A percentile compares a stretch with the other conserved stretches of the same genome.
Conservation (phyloP, 768 basidiomycete genomes). For the Phaffia tasmanica region DNA sequence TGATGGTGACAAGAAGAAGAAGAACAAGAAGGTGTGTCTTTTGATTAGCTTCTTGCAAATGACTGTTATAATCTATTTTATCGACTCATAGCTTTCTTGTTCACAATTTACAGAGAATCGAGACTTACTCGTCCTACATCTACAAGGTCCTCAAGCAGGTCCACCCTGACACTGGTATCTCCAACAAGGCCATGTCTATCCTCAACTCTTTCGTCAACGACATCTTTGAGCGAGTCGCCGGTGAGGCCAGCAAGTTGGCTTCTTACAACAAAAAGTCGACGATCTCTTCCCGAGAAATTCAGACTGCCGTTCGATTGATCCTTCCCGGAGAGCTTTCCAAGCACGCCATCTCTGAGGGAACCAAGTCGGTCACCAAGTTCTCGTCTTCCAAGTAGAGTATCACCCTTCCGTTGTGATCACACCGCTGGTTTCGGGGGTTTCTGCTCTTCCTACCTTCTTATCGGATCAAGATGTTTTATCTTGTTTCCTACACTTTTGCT, state of each 20-base stretch:
- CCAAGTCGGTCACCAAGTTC: slow-evolving; percentile 76
- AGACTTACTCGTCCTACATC: slow-evolving; percentile 49
- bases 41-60: not conserved
- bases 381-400: slow-evolving; percentile 29
- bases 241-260: slow-evolving; percentile 85
- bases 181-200: slow-evolving; percentile 90
- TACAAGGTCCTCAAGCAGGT: slow-evolving; percentile 83
- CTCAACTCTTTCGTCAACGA: slow-evolving; percentile 88
- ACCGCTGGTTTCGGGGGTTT: too few species aligned
- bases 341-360: slow-evolving; percentile 88
- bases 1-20: slow-evolving; percentile 26
- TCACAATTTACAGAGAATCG: slow-evolving; percentile 44
- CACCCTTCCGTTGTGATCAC: too few species aligned
- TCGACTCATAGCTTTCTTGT: slow-evolving; percentile 26
- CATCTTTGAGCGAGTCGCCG: slow-evolving; percentile 84
- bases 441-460: too few species aligned
- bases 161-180: slow-evolving; percentile 97
- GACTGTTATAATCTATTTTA: not conserved
- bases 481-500: too few species aligned
- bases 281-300: slow-evolving; percentile 95
- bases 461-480: too few species aligned
- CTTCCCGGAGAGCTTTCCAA: slow-evolving; percentile 87
- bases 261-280: slow-evolving; percentile 98
- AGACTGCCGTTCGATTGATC: slow-evolving; percentile 91
- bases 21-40: slow-evolving; percentile 21